A percentile compares a stretch with the other conserved stretches of the same genome.
Evolutionary conservation across 2,329 filamentous ascomycete species (phyloP).

Genomic region (Alternaria sp.): DNA sequence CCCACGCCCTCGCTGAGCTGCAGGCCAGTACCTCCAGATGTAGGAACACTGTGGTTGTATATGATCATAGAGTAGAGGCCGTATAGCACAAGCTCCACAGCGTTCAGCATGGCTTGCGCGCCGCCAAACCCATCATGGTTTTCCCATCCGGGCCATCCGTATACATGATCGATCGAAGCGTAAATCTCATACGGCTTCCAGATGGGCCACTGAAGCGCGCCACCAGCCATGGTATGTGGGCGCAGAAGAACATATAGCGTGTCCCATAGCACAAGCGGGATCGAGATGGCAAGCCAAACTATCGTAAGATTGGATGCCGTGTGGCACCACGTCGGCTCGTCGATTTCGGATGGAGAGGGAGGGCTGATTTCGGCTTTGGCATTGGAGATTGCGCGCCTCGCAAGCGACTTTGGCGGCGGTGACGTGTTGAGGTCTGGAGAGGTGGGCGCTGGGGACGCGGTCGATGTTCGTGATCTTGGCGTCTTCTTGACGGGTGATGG

Average conservation of each 20-base stretch:
- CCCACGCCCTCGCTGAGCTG: constrained; percentile 47
- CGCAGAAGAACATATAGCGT: constrained; percentile 78
- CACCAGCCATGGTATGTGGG: constrained; percentile 82
- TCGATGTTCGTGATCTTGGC: constrained; percentile 43
- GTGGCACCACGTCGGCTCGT: constrained; percentile 59
- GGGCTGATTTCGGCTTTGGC: constrained; percentile 21
- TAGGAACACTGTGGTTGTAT: constrained; percentile 47
- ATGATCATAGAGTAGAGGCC: constrained; percentile 66
- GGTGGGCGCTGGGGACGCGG: constrained; percentile 39
- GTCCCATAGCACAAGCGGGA: constrained; percentile 85
- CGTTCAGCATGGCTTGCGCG: constrained; percentile 74
- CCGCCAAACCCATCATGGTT: constrained; percentile 73
- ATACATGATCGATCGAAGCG: constrained; percentile 78
- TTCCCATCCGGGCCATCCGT: constrained; percentile 76
- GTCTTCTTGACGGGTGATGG: constrained; percentile 46
- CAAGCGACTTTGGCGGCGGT: constrained; percentile 22
- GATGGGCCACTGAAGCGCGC: constrained; percentile 72
- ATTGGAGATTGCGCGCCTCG: constrained; percentile 34
- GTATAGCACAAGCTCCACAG: constrained; percentile 72
- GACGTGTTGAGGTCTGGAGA: constrained; percentile 27
- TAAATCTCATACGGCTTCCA: constrained; percentile 83
- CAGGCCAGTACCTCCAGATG: constrained; percentile 48
- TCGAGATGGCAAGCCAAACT: constrained; percentile 74
- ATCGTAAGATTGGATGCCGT: constrained; percentile 66
- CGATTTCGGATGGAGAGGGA: constrained; percentile 28